phyloP scores from a whole-genome alignment of 306 rosid genomes.

The Alnus rubra region DNA sequence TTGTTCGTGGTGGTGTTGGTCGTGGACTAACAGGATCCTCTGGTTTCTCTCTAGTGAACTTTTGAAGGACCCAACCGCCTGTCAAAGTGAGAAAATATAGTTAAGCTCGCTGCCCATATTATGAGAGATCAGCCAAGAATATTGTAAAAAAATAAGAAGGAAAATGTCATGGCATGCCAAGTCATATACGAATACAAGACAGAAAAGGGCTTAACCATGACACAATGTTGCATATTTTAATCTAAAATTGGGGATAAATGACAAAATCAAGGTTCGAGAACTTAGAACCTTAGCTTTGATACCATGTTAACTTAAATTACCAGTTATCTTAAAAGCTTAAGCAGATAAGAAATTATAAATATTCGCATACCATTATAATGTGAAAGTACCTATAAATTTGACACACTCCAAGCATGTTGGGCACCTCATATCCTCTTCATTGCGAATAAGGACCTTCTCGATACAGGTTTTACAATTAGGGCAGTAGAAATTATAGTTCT shows the following conservation, averaged over 20 bases:
- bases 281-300: too few species aligned
- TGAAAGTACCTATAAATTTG: conserved; percentile 47
- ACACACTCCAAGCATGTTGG: conserved; percentile 73
- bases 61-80: conserved; percentile 52
- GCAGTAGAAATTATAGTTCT: conserved; percentile 63
- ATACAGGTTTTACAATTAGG: conserved; percentile 76
- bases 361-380: too few species aligned
- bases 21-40: background rate
- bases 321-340: too few species aligned
- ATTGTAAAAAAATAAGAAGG: background rate
- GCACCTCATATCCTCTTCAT: conserved; percentile 40
- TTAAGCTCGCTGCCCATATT: background rate
- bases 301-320: too few species aligned
- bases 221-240: background rate
- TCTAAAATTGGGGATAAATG: too few species aligned
- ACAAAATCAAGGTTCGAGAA: too few species aligned
- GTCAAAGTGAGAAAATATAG: conserved; percentile 25
- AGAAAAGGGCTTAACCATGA: background rate
- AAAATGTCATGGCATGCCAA: background rate
- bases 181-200: background rate
- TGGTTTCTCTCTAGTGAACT: too few species aligned
- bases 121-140: background rate
- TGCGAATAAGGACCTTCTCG: conserved; percentile 55
- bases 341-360: too few species aligned
- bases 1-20: background rate